These are phyloP conservation scores for Talaromyces sp. DNA, from an alignment of 2,329 filamentous ascomycete species.

Conservation along the genomic window DNA sequence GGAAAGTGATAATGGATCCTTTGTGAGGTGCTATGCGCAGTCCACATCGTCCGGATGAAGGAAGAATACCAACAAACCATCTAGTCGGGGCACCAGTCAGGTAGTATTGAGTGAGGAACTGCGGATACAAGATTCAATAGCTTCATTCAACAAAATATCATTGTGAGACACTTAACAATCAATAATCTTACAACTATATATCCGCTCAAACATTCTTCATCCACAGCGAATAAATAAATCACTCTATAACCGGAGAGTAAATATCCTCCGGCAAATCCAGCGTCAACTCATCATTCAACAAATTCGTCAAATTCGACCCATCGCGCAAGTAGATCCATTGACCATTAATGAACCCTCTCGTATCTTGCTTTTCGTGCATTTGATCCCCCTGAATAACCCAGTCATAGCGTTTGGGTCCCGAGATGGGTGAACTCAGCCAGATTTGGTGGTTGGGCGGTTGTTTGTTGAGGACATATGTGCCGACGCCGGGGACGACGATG, in stretches of 20 bases:
- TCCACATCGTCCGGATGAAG: not conserved
- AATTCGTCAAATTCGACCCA: constrained; percentile 68
- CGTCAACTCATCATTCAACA: constrained; percentile 74
- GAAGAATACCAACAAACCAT: not conserved
- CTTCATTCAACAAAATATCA: not conserved
- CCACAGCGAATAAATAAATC: not conserved
- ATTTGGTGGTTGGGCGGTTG: constrained; percentile 97
- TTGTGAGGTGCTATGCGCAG: not conserved
- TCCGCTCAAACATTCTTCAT: not conserved
- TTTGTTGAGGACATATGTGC: constrained; percentile 95
- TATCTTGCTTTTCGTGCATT: constrained; percentile 77
- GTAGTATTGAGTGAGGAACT: not conserved
- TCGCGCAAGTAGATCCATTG: constrained; percentile 89
- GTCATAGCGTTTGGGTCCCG: constrained; percentile 91
- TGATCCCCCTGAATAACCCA: constrained; percentile 72
- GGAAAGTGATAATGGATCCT: not conserved
- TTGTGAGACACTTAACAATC: not conserved
- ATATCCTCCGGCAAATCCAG: constrained; percentile 56
- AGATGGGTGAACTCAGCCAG: constrained; percentile 89
- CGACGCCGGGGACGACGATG: constrained; percentile 65
- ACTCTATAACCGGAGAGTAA: constrained; percentile 25
- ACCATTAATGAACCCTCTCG: constrained; percentile 51
- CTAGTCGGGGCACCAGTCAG: not conserved
- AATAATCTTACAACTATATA: not conserved
- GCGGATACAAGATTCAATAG: not conserved